Percentiles rank a stretch among this genome's conserved stretches.
phyloP scores from a whole-genome alignment of 2,329 filamentous ascomycete species.

The Neonectria hederae region DNA sequence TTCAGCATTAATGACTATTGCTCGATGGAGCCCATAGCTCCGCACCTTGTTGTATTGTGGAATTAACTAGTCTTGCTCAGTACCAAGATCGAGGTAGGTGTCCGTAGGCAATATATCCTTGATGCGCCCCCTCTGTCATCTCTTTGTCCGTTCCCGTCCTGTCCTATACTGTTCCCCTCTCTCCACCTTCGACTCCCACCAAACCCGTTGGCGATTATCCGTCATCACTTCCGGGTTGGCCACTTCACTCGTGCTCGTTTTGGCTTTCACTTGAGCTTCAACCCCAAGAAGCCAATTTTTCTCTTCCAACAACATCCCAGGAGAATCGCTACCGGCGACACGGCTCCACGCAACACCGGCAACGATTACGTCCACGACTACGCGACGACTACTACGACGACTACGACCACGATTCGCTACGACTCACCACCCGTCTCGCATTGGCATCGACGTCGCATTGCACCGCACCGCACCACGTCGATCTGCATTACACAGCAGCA shows the following conservation, averaged over 20 bases:
- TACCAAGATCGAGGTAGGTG: not conserved
- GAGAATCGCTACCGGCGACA: not conserved
- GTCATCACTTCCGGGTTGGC: not conserved
- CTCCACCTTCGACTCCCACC: not conserved
- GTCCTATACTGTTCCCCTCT: not conserved
- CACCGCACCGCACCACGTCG: not conserved
- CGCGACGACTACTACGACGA: not conserved
- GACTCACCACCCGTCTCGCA: not conserved
- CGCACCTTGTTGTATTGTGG: not conserved
- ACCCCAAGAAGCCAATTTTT: not conserved
- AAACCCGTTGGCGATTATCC: not conserved
- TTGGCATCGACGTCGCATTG: conserved; percentile 1
- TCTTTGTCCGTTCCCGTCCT: not conserved
- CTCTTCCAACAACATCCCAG: not conserved
- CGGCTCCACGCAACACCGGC: not conserved
- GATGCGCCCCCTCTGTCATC: not conserved
- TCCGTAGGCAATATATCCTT: not conserved
- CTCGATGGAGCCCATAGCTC: not conserved
- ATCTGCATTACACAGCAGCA: conserved; percentile 8
- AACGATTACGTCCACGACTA: not conserved
- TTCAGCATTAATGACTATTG: not conserved
- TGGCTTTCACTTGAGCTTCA: not conserved
- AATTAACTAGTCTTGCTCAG: too few relatives aligned
- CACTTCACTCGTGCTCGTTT: not conserved
- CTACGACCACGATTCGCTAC: conserved; percentile 4